Conservation (phyloP, 306 rosid genomes). For the Spatholobus suberectus region DNA sequence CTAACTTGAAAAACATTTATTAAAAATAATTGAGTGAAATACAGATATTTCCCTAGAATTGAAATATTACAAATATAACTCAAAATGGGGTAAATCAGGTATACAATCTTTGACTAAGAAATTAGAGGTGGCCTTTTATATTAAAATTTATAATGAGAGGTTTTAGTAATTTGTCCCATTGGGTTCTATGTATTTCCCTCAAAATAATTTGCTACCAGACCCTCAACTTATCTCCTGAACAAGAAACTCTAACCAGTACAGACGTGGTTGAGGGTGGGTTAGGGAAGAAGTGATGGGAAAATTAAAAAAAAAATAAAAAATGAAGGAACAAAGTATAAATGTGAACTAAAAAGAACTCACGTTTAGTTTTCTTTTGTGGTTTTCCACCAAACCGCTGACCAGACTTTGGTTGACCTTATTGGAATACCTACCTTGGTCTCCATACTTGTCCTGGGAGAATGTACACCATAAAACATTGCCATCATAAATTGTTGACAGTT, state of each 20-base stretch:
- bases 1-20: conserved; percentile 4
- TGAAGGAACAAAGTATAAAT: not conserved
- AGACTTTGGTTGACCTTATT: conserved; percentile 59
- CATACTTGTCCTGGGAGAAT: conserved; percentile 45
- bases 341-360: conserved; percentile 50
- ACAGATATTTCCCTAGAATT: conserved; percentile 11
- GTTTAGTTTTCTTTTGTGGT: conserved; percentile 60
- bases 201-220: not conserved
- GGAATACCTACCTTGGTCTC: conserved; percentile 38
- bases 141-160: conserved; percentile 17
- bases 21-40: conserved; percentile 1
- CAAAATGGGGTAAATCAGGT: not conserved
- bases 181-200: not conserved
- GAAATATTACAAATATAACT: not conserved
- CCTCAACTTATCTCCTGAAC: conserved; percentile 15
- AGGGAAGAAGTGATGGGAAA: not conserved
- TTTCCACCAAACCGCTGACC: conserved; percentile 51
- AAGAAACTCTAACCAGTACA: not conserved
- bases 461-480: conserved; percentile 27
- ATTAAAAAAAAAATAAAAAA: not conserved
- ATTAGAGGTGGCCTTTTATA: not conserved
- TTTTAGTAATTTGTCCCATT: not conserved
- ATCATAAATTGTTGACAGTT: not conserved
- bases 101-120: not conserved
- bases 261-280: not conserved